Base-by-base conservation (phyloP, 441 rosid genomes). In the Sinapis alba region DNA sequence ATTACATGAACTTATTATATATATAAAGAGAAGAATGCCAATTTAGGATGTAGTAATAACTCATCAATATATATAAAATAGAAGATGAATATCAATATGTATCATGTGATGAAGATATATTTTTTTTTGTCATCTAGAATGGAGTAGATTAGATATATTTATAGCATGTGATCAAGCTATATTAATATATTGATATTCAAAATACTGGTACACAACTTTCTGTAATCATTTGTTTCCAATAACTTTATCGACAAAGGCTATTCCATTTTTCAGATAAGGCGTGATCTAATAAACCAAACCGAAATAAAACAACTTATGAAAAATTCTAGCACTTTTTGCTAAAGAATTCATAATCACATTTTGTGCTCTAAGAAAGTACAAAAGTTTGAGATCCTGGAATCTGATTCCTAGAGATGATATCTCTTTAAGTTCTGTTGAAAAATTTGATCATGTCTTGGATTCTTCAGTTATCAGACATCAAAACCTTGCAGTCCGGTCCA, bases 1-100 rank as follows among this genome's bases (percentile, higher is more conserved):
- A 59, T 10, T 74, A 58, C 18, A 63, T 0, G 64, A 59, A 19
- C 34, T 54, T 53, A 57, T 54, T 28, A 45, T 12, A 47, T 64
- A 56, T 51, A 51, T 11, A 7, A 27, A 15, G 66, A 72, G 41
- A 73, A 67, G 54, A 24, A 6, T 51, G n/a, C 28, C 8, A 26
- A 15, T 59, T 7, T n/a, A 18, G 11, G 2, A 51, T 18, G 12
- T 51, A 50, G 11, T n/a, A 30, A 30, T 30, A 45, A 45, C 5
- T 59, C 38, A 27, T 59, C 38, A 27, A 59, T 10, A n/a, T n/a
- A n/a, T 11, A 28, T 15, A 27, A 27, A 27, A n/a, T 18, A 59
- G n/a, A 23, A 6, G 28, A 34, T 34, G 41, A 38, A 3, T 38
- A 38, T 38, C 45, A 38, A 38, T 38, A 38, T 38, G n/a, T 38